Evolutionary conservation across 176 grass and related monocot genomes (phyloP).

Genomic region (Triticum dicoccoides): DNA sequence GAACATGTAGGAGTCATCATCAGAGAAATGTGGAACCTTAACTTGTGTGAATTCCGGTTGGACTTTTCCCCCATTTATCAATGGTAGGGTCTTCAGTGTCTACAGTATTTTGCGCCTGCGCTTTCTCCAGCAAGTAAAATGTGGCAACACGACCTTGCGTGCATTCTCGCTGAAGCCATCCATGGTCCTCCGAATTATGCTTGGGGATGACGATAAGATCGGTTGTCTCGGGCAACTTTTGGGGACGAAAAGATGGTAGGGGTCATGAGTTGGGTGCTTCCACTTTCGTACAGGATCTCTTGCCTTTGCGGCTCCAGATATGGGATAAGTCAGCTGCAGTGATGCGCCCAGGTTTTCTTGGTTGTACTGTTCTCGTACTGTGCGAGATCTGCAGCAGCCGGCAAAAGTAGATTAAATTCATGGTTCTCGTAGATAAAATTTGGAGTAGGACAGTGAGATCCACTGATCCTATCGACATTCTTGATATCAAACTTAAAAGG

Average conservation of each 20-base stretch:
- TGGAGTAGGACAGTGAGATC: no score
- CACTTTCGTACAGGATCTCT: slow-evolving; percentile 12
- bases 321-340: slow-evolving; percentile 20
- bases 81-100: slow-evolving; percentile 35
- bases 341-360: not conserved
- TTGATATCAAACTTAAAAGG: no score
- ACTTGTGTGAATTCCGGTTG: slow-evolving; percentile 20
- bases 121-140: not conserved
- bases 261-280: not conserved
- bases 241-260: slow-evolving; percentile 8
- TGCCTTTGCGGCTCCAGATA: slow-evolving; percentile 19
- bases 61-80: slow-evolving; percentile 5
- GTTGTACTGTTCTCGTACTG: not conserved
- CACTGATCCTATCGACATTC: no score
- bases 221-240: not conserved
- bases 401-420: no score
- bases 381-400: not conserved
- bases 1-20: slow-evolving; percentile 27
- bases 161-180: not conserved
- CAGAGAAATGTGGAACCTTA: slow-evolving; percentile 29
- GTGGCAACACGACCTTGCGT: not conserved
- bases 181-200: not conserved
- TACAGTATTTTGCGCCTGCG: slow-evolving; percentile 3
- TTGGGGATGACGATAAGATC: slow-evolving; percentile 22
- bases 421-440: no score